Base-by-base conservation (phyloP, 2,329 filamentous ascomycete genomes). In the Passalora sequoiae region DNA sequence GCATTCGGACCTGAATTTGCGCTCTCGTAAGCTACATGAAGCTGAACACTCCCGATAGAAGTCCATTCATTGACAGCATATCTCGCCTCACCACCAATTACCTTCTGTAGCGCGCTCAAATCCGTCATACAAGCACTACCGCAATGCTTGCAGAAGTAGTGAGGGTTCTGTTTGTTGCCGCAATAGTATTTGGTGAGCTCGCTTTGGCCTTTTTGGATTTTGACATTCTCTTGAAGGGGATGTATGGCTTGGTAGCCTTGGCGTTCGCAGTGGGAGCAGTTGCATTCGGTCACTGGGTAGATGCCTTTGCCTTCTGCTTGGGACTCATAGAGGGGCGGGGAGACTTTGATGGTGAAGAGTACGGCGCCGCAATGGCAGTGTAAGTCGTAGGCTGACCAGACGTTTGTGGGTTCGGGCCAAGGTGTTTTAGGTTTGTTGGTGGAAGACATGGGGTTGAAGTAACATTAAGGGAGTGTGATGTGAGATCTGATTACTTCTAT, bases 341-440 rank as follows among this genome's bases (percentile, higher is more conserved):
- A 59, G 25, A 60, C 37, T 1, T 20, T 57, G 19, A 56, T 53
- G 20, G 24, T 48, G 36, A 43, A 58, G 42, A 51, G 52, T 12
- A 61, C 51, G 10, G 57, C 44, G 28, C 51, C 55, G 49, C 59
- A 61, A 49, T 61, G 59, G 50, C 59, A 61, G 49, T 59, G 51
- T 5, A 59, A 47, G 17, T 43, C 21, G 42, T 59, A 60, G 10
- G 44, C 51, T 4, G 37, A 46, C 30, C 35, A 53, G 30, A 43
- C 33, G 25, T 49, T 48, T 12, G 50, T 49, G n/a, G 38, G 27
- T 20, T 31, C 15, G 6, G 52, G 50, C 52, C 52, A 55, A 12
- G 52, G 52, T 13, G 38, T 13, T 17, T 17, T 21, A 13, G 33
- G 33, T 12, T 24, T 36, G 2, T 22, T 17, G 13, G 8, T 7